phyloP scores from a whole-genome alignment of 352 stramenopile genomes.

The Peronospora tabacina region DNA sequence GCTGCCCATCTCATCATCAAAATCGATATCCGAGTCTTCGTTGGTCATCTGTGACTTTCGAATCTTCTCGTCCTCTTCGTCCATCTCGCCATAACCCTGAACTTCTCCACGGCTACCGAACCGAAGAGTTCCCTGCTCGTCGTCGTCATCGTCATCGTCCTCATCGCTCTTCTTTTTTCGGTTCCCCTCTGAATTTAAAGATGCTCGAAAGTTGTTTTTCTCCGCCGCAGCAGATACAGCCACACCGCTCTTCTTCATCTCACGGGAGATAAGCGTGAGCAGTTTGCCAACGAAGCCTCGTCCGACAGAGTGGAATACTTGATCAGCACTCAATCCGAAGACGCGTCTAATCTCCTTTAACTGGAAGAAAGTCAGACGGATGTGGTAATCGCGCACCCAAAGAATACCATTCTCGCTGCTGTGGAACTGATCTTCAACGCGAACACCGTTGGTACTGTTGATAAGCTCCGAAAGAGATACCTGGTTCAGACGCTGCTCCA shows the following conservation, averaged over 20 bases:
- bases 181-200: conserved; percentile 14
- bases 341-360: conserved; percentile 92
- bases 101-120: conserved; percentile 78
- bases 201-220: conserved; percentile 35
- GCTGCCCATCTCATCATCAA: conserved; percentile 39
- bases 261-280: conserved; percentile 89
- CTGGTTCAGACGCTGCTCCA: conserved; percentile 88
- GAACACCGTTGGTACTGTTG: conserved; percentile 86
- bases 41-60: conserved; percentile 45
- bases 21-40: conserved; percentile 57
- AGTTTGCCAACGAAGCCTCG: conserved; percentile 90
- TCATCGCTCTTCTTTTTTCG: conserved; percentile 46
- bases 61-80: conserved; percentile 91
- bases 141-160: conserved; percentile 84
- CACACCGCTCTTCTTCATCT: conserved; percentile 88
- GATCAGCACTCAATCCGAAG: conserved; percentile 92
- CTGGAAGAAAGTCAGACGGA: conserved; percentile 92
- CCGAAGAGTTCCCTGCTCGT: conserved; percentile 83
- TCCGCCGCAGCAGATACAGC: conserved; percentile 45
- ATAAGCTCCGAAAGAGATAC: conserved; percentile 92
- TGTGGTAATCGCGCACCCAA: conserved; percentile 96
- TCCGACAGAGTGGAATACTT: conserved; percentile 87
- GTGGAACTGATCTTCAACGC: conserved; percentile 88
- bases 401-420: conserved; percentile 83
- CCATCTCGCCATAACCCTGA: conserved; percentile 86